Conservation (phyloP, 2,329 filamentous ascomycete genomes). For the Fusarium papillatum region DNA sequence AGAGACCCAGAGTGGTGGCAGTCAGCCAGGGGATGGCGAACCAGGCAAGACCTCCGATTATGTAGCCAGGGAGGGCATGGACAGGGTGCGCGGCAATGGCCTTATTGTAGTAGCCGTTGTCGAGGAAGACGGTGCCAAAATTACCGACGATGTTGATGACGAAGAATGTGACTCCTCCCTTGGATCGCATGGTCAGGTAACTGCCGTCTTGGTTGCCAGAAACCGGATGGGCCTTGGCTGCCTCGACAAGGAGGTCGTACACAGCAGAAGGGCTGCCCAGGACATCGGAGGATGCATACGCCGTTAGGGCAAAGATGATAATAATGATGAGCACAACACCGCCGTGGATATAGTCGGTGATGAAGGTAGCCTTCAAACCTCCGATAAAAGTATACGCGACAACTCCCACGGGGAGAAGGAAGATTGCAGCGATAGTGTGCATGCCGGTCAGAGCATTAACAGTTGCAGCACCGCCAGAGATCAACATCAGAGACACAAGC, state of each 20-base stretch:
- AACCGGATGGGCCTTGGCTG: constrained; percentile 78
- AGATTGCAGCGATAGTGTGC: constrained; percentile 83
- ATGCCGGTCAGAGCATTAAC: constrained; percentile 57
- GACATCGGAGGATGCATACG: constrained; percentile 79
- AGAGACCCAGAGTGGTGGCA: constrained; percentile 88
- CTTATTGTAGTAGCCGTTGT: constrained; percentile 95
- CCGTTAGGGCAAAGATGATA: constrained; percentile 84
- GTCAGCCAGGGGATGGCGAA: constrained; percentile 95
- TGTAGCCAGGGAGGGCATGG: constrained; percentile 90
- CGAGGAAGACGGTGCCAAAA: constrained; percentile 86
- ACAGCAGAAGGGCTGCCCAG: constrained; percentile 82
- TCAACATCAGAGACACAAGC: constrained; percentile 87
- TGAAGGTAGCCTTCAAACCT: constrained; percentile 87
- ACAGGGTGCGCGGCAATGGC: constrained; percentile 91
- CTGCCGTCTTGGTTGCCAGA: constrained; percentile 83
- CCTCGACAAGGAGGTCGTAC: constrained; percentile 81
- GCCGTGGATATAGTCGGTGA: constrained; percentile 89
- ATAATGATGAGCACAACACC: constrained; percentile 86
- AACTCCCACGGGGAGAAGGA: constrained; percentile 84
- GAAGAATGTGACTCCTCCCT: constrained; percentile 87
- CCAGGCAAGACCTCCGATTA: constrained; percentile 88
- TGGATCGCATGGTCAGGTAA: constrained; percentile 83
- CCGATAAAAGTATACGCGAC: constrained; percentile 79
- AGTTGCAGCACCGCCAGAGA: constrained; percentile 80
- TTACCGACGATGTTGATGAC: constrained; percentile 89